phyloP scores from a whole-genome alignment of 805 yeast species.

The Saturnispora sanitii region DNA sequence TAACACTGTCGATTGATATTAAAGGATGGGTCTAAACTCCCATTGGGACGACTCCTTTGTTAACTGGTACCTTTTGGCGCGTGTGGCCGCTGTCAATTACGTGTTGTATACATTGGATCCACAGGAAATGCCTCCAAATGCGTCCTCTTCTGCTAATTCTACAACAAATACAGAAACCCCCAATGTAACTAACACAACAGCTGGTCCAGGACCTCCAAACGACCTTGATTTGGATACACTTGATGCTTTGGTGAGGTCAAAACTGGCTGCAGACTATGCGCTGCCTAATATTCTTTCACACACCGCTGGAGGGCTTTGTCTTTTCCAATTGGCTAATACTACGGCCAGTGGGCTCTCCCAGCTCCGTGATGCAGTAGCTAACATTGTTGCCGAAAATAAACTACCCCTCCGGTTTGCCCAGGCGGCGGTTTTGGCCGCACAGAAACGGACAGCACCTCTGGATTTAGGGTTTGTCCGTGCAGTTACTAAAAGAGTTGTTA shows the following conservation, averaged over 20 bases:
- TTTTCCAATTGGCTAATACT: slow-evolving; percentile 22
- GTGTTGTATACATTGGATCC: slow-evolving; percentile 22
- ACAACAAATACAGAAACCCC: not conserved
- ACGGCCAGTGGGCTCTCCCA: slow-evolving; percentile 22
- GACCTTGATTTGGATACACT: slow-evolving; percentile 22
- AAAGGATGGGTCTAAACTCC: not conserved
- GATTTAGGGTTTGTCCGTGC: slow-evolving; percentile 43
- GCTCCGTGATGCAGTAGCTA: slow-evolving; percentile 26
- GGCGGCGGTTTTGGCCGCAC: slow-evolving; percentile 22
- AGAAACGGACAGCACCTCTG: not conserved
- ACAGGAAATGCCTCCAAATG: too few species aligned
- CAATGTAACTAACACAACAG: too few species aligned
- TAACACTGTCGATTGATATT: not conserved
- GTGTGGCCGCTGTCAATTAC: slow-evolving; percentile 18
- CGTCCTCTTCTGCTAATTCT: not conserved
- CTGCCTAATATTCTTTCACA: slow-evolving; percentile 23
- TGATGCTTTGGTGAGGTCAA: slow-evolving; percentile 20
- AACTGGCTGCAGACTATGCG: slow-evolving; percentile 22
- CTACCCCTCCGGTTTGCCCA: slow-evolving; percentile 20
- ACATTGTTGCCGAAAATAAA: slow-evolving; percentile 21
- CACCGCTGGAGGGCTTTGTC: slow-evolving; percentile 25
- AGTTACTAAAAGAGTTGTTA: slow-evolving; percentile 32
- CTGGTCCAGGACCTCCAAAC: too few species aligned
- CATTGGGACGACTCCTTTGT: slow-evolving; percentile 3
- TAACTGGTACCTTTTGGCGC: slow-evolving; percentile 4